Evolutionary conservation across 768 basidiomycete species (phyloP).

Genomic region (Lactifluus rugatus): DNA sequence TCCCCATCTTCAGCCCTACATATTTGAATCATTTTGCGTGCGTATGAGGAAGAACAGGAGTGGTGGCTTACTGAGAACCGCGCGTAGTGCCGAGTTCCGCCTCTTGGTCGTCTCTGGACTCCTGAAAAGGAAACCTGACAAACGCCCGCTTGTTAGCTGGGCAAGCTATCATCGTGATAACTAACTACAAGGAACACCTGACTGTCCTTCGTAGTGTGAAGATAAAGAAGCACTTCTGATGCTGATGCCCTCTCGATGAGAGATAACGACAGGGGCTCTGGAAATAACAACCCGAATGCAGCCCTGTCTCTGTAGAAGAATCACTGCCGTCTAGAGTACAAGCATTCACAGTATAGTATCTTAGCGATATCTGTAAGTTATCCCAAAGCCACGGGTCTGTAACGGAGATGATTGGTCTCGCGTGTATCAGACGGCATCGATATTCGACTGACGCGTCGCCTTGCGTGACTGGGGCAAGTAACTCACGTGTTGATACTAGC

Average conservation of each 20-base stretch:
- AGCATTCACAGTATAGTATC: neutral
- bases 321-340: too few species aligned
- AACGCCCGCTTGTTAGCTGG: neutral
- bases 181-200: neutral
- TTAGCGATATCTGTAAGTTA: neutral
- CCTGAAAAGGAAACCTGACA: conserved; percentile 13
- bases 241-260: neutral
- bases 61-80: neutral
- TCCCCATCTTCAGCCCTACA: conserved; percentile 36
- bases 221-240: neutral
- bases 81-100: neutral
- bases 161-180: neutral
- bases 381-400: neutral
- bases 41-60: neutral
- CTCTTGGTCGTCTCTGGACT: neutral
- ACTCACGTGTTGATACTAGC: conserved; percentile 2
- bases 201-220: neutral
- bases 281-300: neutral
- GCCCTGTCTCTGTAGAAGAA: neutral
- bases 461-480: neutral
- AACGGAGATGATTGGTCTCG: neutral
- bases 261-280: neutral
- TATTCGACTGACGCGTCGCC: neutral
- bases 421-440: neutral
- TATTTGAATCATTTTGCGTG: conserved; percentile 29